Evolutionary conservation across 805 yeast species (phyloP).

Genomic region (Starmerella potacharoeniae): DNA sequence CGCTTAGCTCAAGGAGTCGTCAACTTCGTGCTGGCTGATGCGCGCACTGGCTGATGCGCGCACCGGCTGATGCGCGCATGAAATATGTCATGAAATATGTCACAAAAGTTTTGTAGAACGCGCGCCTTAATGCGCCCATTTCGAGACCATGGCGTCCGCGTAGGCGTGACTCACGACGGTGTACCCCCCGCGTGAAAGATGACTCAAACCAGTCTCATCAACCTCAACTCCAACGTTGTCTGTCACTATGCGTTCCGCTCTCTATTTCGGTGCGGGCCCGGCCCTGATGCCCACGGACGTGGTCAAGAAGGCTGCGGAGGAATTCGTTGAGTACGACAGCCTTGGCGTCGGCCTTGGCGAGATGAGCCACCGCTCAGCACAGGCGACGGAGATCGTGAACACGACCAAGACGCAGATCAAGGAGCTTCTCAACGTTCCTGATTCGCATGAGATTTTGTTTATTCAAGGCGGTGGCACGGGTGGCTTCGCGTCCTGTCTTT

Average conservation of each 20-base stretch:
- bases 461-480: conserved; percentile 98
- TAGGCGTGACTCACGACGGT: too few relatives aligned
- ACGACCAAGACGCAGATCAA: conserved; percentile 58
- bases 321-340: conserved; percentile 58
- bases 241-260: conserved; percentile 19
- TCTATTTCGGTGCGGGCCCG: conserved; percentile 97
- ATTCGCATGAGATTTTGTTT: conserved; percentile 86
- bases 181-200: neutral
- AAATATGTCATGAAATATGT: too few relatives aligned
- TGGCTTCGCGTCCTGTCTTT: conserved; percentile 80
- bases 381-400: conserved; percentile 67
- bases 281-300: conserved; percentile 80
- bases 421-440: conserved; percentile 65
- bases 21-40: too few relatives aligned
- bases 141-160: too few relatives aligned
- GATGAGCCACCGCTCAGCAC: conserved; percentile 85
- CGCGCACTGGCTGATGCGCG: too few relatives aligned
- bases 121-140: too few relatives aligned
- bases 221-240: neutral
- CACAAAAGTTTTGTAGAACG: too few relatives aligned
- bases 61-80: too few relatives aligned
- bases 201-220: neutral
- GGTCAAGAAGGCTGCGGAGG: conserved; percentile 76
- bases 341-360: conserved; percentile 86
- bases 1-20: too few relatives aligned